Conservation (phyloP, 345 rosid genomes). For the Acer saccharum region DNA sequence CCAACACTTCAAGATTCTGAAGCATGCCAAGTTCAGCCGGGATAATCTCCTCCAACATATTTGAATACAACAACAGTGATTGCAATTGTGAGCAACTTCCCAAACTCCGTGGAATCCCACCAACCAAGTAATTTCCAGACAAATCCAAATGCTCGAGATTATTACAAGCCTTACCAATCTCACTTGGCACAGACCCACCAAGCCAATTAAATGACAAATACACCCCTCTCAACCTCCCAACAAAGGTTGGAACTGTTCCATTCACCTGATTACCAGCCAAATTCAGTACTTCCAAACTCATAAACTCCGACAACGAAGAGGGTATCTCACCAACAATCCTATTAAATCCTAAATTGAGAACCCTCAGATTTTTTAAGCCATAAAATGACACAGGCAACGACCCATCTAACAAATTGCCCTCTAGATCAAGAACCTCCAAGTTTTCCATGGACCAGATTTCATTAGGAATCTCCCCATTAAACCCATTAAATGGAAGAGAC, state of each 20-base stretch:
- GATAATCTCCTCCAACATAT: constrained; percentile 75
- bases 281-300: constrained; percentile 57
- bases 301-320: constrained; percentile 36
- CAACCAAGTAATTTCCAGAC: constrained; percentile 72
- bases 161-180: constrained; percentile 61
- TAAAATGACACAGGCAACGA: constrained; percentile 48
- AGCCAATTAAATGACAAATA: constrained; percentile 64
- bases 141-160: constrained; percentile 88
- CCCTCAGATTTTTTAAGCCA: constrained; percentile 58
- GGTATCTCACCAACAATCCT: constrained; percentile 64
- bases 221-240: constrained; percentile 64
- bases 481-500: constrained; percentile 78
- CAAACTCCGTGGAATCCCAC: constrained; percentile 66
- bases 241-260: constrained; percentile 70
- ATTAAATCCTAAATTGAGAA: constrained; percentile 84
- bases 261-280: constrained; percentile 76
- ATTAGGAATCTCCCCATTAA: constrained; percentile 61
- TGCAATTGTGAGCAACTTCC: constrained; percentile 61
- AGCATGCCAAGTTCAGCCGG: constrained; percentile 72
- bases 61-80: constrained; percentile 68
- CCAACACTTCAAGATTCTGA: constrained; percentile 77
- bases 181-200: constrained; percentile 59
- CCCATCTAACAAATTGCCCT: constrained; percentile 62
- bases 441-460: constrained; percentile 81
- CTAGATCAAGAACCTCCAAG: constrained; percentile 88